Conservation (phyloP, 768 basidiomycete genomes). For the Mycena maculata region DNA sequence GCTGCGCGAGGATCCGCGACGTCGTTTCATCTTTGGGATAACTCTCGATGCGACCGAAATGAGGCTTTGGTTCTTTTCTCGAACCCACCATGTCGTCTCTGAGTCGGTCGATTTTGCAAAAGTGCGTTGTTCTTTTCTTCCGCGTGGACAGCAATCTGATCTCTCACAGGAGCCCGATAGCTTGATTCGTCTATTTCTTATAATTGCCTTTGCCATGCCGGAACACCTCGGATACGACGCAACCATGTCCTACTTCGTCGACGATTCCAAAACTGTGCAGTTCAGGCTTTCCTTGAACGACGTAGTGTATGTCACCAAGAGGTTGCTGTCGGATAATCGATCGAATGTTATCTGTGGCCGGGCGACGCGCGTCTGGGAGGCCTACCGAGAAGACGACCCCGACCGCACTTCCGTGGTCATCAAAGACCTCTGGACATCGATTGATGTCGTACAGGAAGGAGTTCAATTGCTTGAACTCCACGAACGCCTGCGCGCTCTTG, state of each 20-base stretch:
- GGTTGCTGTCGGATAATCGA: background rate
- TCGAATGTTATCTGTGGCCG: background rate
- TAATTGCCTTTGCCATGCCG: conserved; percentile 1
- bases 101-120: no score
- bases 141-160: background rate
- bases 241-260: background rate
- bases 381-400: conserved; percentile 9
- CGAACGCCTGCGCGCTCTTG: background rate
- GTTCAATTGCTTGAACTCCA: background rate
- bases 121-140: no score
- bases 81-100: no score
- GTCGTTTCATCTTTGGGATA: background rate
- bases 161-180: background rate
- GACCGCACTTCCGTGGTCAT: background rate
- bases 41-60: background rate
- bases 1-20: background rate
- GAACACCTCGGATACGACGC: conserved; percentile 9
- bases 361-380: conserved; percentile 16
- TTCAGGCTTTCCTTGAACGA: background rate
- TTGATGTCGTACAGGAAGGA: background rate
- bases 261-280: background rate
- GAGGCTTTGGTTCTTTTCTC: no score
- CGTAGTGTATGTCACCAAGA: conserved; percentile 1
- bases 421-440: conserved; percentile 7
- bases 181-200: background rate